Base-by-base conservation (phyloP, 108 stramenopile species). In the Mediolabrus comicus region DNA sequence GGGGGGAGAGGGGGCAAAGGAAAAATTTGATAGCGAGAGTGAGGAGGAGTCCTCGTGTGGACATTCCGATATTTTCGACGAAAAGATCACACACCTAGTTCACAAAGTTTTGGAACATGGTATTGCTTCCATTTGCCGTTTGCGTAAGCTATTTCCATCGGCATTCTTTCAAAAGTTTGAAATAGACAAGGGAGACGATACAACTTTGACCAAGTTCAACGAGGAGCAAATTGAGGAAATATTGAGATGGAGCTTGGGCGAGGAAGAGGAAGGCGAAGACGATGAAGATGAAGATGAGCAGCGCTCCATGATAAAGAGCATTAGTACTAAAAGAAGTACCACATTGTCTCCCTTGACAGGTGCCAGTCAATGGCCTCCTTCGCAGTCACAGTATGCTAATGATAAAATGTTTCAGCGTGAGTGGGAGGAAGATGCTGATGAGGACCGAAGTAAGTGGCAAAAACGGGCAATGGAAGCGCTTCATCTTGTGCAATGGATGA, bases 61-160 rank as follows among this genome's bases (percentile, higher is more conserved):
- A 11, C 41, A 38, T 38, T 32, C 51, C 1, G 29, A 43, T 3
- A 28, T 49, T 11, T 19, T 33, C 46, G 22, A 76, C 28, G 54
- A 16, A 3, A 8, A 29, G 0, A 26, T 53, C 8, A 9, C 32
- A 2, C 24, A 53, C 12, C 34, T 68, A 53, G 34, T 76, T 5
- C 75, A 76, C 39, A 58, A 62, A 41, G 53, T 68, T 2, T 43
- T 76, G n/a, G 61, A 76, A 36, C 28, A 53, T 22, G 75, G 75
- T 10, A 76, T 76, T 16, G 75, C 75, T 22, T 69, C 75, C 62
- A 55, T 76, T 35, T 76, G 75, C 26, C 75, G 75, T 27, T 27
- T 76, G 26, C 62, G 75, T 16, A 51, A 52, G 38, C n/a, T 76
- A 12, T 76, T 58, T 28, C 75, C 75, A 1, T 3, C 46, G 22